Evolutionary conservation across 2,329 filamentous ascomycete species (phyloP).

Genomic region (Tolypocladium inflatum): DNA sequence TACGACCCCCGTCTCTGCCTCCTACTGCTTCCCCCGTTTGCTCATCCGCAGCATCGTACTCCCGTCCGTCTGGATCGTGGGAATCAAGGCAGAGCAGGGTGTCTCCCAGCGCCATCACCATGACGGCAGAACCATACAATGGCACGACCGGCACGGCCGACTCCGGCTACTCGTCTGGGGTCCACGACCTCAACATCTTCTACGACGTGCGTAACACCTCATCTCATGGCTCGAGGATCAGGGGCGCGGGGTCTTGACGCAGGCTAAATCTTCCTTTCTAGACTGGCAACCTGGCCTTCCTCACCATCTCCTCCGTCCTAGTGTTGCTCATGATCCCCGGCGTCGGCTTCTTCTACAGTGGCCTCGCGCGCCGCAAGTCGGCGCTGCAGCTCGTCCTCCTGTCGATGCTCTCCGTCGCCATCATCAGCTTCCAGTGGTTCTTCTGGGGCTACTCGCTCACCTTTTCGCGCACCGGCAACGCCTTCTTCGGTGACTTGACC

Average conservation of each 20-base stretch:
- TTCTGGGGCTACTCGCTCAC: conserved; percentile 88
- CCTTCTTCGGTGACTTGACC: conserved; percentile 68
- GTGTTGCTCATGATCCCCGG: conserved; percentile 90
- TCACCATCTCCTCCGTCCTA: conserved; percentile 65
- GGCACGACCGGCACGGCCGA: conserved; percentile 40
- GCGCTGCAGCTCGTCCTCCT: conserved; percentile 81
- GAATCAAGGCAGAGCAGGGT: background rate
- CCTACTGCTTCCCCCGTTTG: background rate
- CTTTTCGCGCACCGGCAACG: conserved; percentile 71
- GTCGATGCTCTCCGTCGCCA: conserved; percentile 68
- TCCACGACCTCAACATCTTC: conserved; percentile 72
- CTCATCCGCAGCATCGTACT: background rate
- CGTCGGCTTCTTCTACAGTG: conserved; percentile 91
- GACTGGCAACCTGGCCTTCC: conserved; percentile 76
- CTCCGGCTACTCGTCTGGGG: conserved; percentile 37
- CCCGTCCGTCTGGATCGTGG: background rate
- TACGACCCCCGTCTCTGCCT: background rate
- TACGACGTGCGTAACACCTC: conserved; percentile 53
- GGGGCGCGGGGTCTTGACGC: background rate
- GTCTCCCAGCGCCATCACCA: conserved; percentile 5
- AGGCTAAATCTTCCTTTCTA: conserved; percentile 21
- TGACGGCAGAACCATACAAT: conserved; percentile 32
- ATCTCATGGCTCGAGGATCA: background rate
- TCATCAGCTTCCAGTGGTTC: conserved; percentile 88
- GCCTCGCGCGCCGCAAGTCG: conserved; percentile 80